Base-by-base conservation (phyloP, 1,284 basidiomycete species). In the Pseudozyma sp. region DNA sequence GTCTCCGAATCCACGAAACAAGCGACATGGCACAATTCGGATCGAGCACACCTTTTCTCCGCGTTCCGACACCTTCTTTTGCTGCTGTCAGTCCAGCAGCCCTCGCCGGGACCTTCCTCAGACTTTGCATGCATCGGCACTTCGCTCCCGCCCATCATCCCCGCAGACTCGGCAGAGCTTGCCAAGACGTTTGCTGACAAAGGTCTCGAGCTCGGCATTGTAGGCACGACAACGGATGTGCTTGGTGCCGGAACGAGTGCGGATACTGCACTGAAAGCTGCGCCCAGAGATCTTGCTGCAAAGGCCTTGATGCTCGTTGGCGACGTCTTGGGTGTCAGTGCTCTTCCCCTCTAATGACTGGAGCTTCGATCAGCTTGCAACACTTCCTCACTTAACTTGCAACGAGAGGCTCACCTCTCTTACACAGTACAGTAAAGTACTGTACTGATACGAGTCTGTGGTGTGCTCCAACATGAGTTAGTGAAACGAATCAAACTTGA, bases 31-130 rank as follows among this genome's bases (percentile, higher is more conserved):
- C 63, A 66, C 36, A 18, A 9, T 1, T 68, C 70, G 18, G 47
- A 59, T 10, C 60, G 64, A 2, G 64, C 69, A 5, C 69, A 76
- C 35, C 54, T 76, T 1, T 70, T 70, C 14, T 57, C 67, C 2
- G 62, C 71, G 0, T 74, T 62, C 45, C 51, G 62, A 18, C 49
- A 62, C 34, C 38, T 73, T 21, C 42, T 70, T 6, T 34, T 55
- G 49, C 62, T 74, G 14, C 54, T 70, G 9, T 50, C 61, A 4
- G 19, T 54, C 3, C 60, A 40, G 11, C 58, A 49, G 18, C 43
- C 49, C 8, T 49, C 60, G 9, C 19, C 42, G 8, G 69, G 69
- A 8, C 10, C 47, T 5, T 16, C 59, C 1, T 34, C 58, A 21
- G 59, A 61, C 3, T 3, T 31, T 3, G 62, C 62, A 0, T 52